phyloP scores from a whole-genome alignment of 495 filamentous ascomycete species.

The Penicillium verhagenii region DNA sequence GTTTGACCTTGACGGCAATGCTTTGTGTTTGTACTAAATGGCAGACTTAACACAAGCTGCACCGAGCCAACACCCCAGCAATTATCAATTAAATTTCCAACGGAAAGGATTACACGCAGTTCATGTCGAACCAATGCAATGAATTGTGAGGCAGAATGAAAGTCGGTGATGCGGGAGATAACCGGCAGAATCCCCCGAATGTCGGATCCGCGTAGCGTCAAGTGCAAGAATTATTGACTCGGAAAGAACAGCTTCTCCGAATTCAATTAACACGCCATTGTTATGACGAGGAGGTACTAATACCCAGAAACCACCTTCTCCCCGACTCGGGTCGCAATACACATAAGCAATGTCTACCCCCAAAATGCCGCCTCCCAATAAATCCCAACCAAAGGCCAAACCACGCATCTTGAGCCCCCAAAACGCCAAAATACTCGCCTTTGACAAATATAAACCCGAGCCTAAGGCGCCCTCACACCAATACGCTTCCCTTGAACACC shows the following conservation, averaged over 20 bases:
- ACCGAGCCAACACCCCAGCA: too few species aligned
- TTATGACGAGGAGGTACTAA: not conserved
- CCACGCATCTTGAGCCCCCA: constrained; percentile 24
- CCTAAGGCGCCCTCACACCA: not conserved
- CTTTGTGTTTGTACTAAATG: too few species aligned
- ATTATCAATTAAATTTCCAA: too few species aligned
- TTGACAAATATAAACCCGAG: not conserved
- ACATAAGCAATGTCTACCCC: not conserved
- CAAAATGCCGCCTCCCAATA: not conserved
- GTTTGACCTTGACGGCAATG: too few species aligned
- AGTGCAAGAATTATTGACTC: too few species aligned
- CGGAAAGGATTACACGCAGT: not conserved
- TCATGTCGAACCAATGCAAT: not conserved
- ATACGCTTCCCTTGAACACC: constrained; percentile 1
- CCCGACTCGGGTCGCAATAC: not conserved
- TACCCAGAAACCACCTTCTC: not conserved
- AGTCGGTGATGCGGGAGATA: not conserved
- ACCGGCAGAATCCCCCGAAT: not conserved
- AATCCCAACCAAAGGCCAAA: constrained; percentile 6
- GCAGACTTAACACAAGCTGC: too few species aligned
- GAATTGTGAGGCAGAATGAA: not conserved
- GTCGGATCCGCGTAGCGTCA: not conserved
- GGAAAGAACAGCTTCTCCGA: not conserved
- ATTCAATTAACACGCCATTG: not conserved
- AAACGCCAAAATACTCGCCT: constrained; percentile 16